Evolutionary conservation across 108 stramenopile species (phyloP).

Genomic region (Skeletonema marinoi): DNA sequence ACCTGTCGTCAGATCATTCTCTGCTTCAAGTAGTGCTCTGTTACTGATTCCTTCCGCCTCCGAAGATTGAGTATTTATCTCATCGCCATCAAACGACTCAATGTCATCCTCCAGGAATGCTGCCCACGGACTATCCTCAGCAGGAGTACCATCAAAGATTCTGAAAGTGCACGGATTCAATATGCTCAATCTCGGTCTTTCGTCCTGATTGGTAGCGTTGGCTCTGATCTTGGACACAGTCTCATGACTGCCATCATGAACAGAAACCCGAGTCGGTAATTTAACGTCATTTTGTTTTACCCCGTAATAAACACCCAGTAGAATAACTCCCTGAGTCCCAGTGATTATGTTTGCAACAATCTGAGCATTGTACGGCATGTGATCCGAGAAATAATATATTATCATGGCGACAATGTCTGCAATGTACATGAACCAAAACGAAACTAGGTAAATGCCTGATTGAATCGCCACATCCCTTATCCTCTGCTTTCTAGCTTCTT

Average conservation of each 20-base stretch:
- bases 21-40: background rate
- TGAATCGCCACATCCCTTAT: conserved; percentile 15
- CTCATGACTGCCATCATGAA: background rate
- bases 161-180: conserved; percentile 1
- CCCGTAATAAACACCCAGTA: background rate
- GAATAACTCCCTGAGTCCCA: background rate
- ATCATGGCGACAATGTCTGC: background rate
- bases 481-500: conserved; percentile 8
- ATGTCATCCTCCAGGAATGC: conserved; percentile 1
- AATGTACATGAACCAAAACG: conserved; percentile 10
- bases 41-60: background rate
- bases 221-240: conserved; percentile 16
- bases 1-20: background rate
- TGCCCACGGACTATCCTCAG: conserved; percentile 31
- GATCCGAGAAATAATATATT: background rate
- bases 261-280: background rate
- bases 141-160: conserved; percentile 37
- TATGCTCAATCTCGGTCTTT: background rate
- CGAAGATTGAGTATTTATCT: background rate
- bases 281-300: background rate
- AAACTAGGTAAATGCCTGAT: conserved; percentile 2
- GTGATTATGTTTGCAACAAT: background rate
- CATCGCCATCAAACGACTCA: background rate
- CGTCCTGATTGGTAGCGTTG: background rate
- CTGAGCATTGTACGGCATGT: background rate